Percentiles rank a stretch among this genome's conserved stretches.
Evolutionary conservation across 2,329 filamentous ascomycete species (phyloP).

Genomic region (Penicillium hesseltinei): DNA sequence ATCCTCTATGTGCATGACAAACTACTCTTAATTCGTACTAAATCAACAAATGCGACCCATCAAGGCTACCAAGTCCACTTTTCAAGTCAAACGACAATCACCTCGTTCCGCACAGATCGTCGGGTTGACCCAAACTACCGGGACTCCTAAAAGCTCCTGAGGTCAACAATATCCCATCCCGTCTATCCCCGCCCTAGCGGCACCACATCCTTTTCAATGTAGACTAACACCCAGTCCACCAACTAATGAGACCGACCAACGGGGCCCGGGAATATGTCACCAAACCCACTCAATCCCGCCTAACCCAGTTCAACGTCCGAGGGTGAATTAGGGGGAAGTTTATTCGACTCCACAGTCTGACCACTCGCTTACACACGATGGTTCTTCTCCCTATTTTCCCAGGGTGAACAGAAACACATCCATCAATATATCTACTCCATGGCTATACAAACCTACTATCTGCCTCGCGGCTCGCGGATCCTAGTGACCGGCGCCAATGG

Average conservation of each 20-base stretch:
- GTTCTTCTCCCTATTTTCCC: background rate
- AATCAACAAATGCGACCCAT: background rate
- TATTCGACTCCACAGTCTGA: background rate
- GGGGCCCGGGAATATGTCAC: background rate
- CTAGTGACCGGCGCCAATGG: conserved; percentile 49
- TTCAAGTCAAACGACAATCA: too few relatives aligned
- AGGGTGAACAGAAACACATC: too few relatives aligned
- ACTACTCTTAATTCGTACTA: background rate
- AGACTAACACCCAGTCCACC: background rate
- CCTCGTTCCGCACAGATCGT: background rate
- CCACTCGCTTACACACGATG: background rate
- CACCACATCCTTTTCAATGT: background rate
- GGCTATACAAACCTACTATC: background rate
- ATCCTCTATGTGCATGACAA: background rate
- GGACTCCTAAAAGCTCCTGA: background rate
- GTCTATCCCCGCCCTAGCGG: background rate
- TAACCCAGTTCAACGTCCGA: background rate
- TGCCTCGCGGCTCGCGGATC: conserved; percentile 26
- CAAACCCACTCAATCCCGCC: background rate
- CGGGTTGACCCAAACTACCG: background rate
- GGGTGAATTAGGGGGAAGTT: background rate
- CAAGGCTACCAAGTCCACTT: background rate
- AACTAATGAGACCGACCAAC: background rate
- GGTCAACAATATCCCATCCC: background rate
- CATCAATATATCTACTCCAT: background rate